These are phyloP conservation scores for Dictyostelium discoideum DNA, from an alignment of 78 protist genomes.

Conservation along the genomic window DNA sequence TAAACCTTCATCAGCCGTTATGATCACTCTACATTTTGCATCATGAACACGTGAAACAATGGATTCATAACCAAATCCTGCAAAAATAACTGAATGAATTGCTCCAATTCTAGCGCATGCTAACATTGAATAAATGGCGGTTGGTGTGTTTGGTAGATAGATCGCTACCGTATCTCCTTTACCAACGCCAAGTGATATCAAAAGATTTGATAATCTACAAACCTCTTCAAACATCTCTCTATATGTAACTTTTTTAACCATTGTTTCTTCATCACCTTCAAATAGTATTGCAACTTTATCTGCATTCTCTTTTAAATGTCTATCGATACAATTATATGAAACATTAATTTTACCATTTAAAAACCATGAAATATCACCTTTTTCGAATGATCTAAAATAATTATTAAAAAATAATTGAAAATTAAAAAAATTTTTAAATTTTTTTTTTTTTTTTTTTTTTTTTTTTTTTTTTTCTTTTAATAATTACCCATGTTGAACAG, in stretches of 20 bases:
- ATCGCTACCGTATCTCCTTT: slow-evolving; percentile 95
- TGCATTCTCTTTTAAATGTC: slow-evolving; percentile 85
- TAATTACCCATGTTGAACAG: slow-evolving; percentile 63
- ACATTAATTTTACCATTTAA: slow-evolving; percentile 90
- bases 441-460: not conserved
- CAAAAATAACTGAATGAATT: slow-evolving; percentile 85
- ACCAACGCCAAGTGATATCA: slow-evolving; percentile 84
- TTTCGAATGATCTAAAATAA: slow-evolving; percentile 63
- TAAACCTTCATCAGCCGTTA: slow-evolving; percentile 90
- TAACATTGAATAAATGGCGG: slow-evolving; percentile 92
- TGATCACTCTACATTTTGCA: slow-evolving; percentile 77
- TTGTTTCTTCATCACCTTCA: slow-evolving; percentile 78
- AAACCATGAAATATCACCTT: slow-evolving; percentile 91
- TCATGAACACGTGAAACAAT: slow-evolving; percentile 84
- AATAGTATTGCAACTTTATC: slow-evolving; percentile 86
- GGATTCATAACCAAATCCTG: slow-evolving; percentile 87
- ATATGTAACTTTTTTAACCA: slow-evolving; percentile 66
- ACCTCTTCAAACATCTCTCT: slow-evolving; percentile 75
- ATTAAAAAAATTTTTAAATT: too few species aligned
- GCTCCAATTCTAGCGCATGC: slow-evolving; percentile 99
- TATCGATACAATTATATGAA: slow-evolving; percentile 91
- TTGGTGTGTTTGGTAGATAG: slow-evolving; percentile 95
- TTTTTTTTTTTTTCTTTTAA: not conserved
- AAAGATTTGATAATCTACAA: slow-evolving; percentile 86
- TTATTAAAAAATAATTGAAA: not conserved